Evolutionary conservation across 371 early-diverging fungal species (phyloP).

Genomic region (Rhizomucor pusillus): DNA sequence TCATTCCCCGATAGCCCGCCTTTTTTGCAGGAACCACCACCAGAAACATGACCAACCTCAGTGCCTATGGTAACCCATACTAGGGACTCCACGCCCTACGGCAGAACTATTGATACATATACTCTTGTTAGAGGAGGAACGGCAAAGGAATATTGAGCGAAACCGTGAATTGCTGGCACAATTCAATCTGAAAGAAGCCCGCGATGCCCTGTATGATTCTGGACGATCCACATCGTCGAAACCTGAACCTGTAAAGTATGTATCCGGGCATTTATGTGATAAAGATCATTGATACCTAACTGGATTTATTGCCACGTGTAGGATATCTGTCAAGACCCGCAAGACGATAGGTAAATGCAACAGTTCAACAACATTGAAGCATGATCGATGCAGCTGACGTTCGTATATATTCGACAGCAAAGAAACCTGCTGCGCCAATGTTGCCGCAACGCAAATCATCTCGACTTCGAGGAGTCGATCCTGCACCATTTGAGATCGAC

Average conservation of each 20-base stretch:
- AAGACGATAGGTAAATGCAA: conserved; percentile 9
- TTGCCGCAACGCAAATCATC: conserved; percentile 37
- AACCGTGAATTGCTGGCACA: conserved; percentile 59
- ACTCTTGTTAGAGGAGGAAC: conserved; percentile 44
- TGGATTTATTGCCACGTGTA: not conserved
- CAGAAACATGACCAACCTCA: not conserved
- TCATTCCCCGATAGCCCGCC: no score
- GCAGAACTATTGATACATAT: not conserved
- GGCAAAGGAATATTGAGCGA: conserved; percentile 59
- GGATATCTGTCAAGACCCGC: conserved; percentile 7
- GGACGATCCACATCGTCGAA: conserved; percentile 19
- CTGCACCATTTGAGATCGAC: conserved; percentile 31
- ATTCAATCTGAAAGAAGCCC: conserved; percentile 36
- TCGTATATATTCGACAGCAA: no score
- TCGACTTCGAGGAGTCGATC: conserved; percentile 46
- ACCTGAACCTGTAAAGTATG: conserved; percentile 6
- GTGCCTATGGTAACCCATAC: not conserved
- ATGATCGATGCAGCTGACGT: no score
- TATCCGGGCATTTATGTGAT: no score
- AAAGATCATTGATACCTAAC: no score
- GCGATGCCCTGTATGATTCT: conserved; percentile 11
- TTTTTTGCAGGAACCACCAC: not conserved
- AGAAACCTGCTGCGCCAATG: not conserved
- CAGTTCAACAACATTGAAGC: no score
- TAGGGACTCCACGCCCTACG: not conserved